A percentile compares a stretch with the other conserved stretches of the same genome.
phyloP scores from a whole-genome alignment of 78 protist genomes.

The Dictyostelium firmibasis region DNA sequence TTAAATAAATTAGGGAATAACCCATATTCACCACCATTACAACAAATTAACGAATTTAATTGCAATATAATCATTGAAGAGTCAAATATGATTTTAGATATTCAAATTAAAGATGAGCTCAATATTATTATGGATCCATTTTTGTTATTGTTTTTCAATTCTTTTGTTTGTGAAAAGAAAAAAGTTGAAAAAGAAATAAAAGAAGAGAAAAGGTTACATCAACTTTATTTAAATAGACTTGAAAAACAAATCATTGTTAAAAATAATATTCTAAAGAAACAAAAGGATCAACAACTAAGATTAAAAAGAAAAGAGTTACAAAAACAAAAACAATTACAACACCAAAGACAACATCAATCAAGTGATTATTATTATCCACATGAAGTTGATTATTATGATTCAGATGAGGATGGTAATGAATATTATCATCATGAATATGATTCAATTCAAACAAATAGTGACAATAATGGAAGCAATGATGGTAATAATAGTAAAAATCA shows the following conservation, averaged over 20 bases:
- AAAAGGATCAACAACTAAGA: background rate
- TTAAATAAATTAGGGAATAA: background rate
- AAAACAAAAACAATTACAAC: constrained; percentile 9
- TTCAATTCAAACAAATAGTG: background rate
- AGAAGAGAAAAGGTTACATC: background rate
- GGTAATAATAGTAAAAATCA: background rate
- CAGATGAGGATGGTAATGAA: background rate
- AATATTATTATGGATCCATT: constrained; percentile 1
- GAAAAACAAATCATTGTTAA: background rate
- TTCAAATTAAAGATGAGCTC: background rate
- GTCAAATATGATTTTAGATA: background rate
- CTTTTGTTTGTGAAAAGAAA: background rate
- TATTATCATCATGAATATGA: background rate
- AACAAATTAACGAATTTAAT: background rate
- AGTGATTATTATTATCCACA: constrained; percentile 7
- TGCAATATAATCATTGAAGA: background rate
- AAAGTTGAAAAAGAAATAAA: background rate
- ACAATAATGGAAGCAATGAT: background rate
- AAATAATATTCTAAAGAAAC: constrained; percentile 1
- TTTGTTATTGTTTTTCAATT: background rate
- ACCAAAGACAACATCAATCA: background rate
- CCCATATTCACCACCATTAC: background rate
- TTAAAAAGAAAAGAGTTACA: background rate
- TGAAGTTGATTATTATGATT: background rate
- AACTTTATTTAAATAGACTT: background rate